Base-by-base conservation (phyloP, 2,329 filamentous ascomycete genomes). In the Ascocoryne sarcoides region DNA sequence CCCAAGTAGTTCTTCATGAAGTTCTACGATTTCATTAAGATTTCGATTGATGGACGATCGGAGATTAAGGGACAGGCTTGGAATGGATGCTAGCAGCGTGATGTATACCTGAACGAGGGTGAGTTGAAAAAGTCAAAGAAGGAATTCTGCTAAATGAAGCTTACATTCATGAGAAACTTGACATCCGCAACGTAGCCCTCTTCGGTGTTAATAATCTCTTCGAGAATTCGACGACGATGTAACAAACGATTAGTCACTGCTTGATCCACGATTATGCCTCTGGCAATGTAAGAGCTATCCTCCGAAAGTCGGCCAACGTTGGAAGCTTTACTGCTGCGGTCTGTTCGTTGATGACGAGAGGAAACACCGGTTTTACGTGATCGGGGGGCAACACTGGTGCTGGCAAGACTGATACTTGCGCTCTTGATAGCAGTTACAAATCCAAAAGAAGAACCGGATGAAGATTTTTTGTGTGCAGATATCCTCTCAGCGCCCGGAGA, bases 101-200 rank as follows among this genome's bases (percentile, higher is more conserved):
- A 84, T 73, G 56, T 89, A 85, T 16, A 85, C 75, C 83, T 87
- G 30, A 26, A 18, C n/a, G 10, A 14, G 12, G 23, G 21, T 34
- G 7, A 40, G 18, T 19, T 19, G 14, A 19, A 7, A 26, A 7
- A 7, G 12, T 26, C 23, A 7, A 12, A 12, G 7, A 7, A 50
- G 7, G 5, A 10, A 9, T 28, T 26, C 53, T 79, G 44, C 94
- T 65, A 47, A 89, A 84, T 51, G 14, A 4, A 21, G 35, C 77
- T 58, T 65, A 90, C 89, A 63, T 93, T 88, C 59, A 84, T 82
- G 44, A 96, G 68, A 49, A 92, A 87, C 53, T 86, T 86, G 43
- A 96, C 63, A 54, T 95, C 90, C 12, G 81, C 77, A 52, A 96
- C 80, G 59, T 96, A 96, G 54, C 82, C 78, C 58, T 92, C 84